These are phyloP conservation scores for Suillus bovinus DNA, from an alignment of 768 basidiomycete genomes.

Conservation along the genomic window DNA sequence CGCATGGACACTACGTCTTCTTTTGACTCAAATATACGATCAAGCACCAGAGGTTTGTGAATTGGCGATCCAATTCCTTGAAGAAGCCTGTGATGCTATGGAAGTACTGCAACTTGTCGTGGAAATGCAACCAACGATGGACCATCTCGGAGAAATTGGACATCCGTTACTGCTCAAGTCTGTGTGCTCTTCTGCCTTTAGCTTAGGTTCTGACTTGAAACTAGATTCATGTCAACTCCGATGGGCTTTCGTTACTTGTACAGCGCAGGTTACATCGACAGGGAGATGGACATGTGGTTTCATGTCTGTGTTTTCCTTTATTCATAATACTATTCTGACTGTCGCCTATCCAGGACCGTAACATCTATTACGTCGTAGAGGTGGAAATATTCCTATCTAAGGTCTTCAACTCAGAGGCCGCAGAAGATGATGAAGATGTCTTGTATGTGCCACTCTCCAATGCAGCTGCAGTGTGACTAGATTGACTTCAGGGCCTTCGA, in stretches of 20 bases:
- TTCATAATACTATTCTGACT: slow-evolving; percentile 11
- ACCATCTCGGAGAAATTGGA: slow-evolving; percentile 92
- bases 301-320: slow-evolving; percentile 54
- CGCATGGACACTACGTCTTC: slow-evolving; percentile 86
- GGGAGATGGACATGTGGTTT: slow-evolving; percentile 97
- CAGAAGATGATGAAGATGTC: slow-evolving; percentile 69
- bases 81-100: slow-evolving; percentile 85
- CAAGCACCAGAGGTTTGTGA: slow-evolving; percentile 88
- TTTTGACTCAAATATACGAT: slow-evolving; percentile 96
- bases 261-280: slow-evolving; percentile 88
- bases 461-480: slow-evolving; percentile 3
- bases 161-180: slow-evolving; percentile 87
- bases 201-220: slow-evolving; percentile 1
- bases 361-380: slow-evolving; percentile 89
- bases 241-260: slow-evolving; percentile 92
- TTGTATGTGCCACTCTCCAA: slow-evolving; percentile 38
- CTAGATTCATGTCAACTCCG: slow-evolving; percentile 91
- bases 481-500: slow-evolving; percentile 62
- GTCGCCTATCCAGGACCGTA: slow-evolving; percentile 70
- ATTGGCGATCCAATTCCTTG: slow-evolving; percentile 84
- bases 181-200: slow-evolving; percentile 26
- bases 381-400: slow-evolving; percentile 90
- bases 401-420: slow-evolving; percentile 57
- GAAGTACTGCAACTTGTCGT: slow-evolving; percentile 89
- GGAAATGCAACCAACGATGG: slow-evolving; percentile 91